A percentile compares a stretch with the other conserved stretches of the same genome.
Evolutionary conservation across 2,329 filamentous ascomycete genomes (phyloP).

Genomic region (Keithomyces neogunnii): DNA sequence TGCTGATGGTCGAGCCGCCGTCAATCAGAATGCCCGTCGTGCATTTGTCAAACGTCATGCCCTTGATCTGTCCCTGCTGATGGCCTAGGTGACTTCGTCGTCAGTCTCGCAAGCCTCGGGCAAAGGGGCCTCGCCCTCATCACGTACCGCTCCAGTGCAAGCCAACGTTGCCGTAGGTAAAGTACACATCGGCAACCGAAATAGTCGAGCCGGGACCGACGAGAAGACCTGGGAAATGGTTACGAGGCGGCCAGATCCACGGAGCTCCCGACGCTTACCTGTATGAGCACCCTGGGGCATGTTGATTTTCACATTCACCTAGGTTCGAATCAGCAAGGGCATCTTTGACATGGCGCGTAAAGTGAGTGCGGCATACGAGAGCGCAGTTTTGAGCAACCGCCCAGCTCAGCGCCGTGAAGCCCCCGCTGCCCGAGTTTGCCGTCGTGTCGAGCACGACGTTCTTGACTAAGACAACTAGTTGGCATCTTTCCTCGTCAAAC

Average conservation of each 20-base stretch:
- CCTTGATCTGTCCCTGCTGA: conserved; percentile 34
- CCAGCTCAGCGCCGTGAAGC: conserved; percentile 12
- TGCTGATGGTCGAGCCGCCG: conserved; percentile 28
- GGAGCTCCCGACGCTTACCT: conserved; percentile 1
- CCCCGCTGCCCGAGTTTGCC: conserved; percentile 6
- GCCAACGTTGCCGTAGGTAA: conserved; percentile 12
- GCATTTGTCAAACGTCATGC: conserved; percentile 34
- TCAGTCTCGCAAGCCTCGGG: not conserved
- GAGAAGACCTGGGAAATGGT: conserved; percentile 2
- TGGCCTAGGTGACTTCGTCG: conserved; percentile 17
- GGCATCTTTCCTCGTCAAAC: not conserved
- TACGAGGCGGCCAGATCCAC: not conserved
- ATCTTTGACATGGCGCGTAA: not conserved
- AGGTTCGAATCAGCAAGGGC: not conserved
- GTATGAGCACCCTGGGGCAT: conserved; percentile 21
- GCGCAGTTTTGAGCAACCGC: conserved; percentile 14
- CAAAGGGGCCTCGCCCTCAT: not conserved
- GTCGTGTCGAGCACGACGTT: conserved; percentile 14
- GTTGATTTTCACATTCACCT: conserved; percentile 27
- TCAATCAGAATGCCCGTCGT: conserved; percentile 23
- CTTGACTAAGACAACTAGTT: conserved; percentile 5
- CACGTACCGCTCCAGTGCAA: conserved; percentile 12
- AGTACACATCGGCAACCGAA: conserved; percentile 11
- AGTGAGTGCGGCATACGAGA: conserved; percentile 1
- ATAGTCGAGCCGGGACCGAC: conserved; percentile 11